These are phyloP conservation scores for Penicillium lagena DNA, from an alignment of 495 filamentous ascomycete species.

Conservation along the genomic window DNA sequence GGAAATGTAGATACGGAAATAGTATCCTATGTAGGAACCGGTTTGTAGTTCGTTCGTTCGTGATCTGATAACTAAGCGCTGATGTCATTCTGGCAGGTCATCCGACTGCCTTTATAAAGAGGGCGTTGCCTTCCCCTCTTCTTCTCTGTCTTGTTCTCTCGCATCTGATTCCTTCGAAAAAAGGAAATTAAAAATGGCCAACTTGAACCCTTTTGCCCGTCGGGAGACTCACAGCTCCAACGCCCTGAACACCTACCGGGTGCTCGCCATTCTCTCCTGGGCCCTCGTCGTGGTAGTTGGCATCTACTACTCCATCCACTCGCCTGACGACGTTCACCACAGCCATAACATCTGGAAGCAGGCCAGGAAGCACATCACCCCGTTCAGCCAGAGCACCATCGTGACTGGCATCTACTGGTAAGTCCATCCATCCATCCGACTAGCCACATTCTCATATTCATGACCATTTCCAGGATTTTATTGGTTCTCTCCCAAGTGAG, in stretches of 20 bases:
- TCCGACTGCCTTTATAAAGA: neutral
- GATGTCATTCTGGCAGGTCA: no score
- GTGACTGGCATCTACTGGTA: constrained; percentile 77
- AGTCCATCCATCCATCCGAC: neutral
- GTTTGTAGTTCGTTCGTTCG: no score
- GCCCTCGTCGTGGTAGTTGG: constrained; percentile 58
- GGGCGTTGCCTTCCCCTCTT: neutral
- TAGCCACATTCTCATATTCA: constrained; percentile 1
- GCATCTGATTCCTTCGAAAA: neutral
- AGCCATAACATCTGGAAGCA: constrained; percentile 61
- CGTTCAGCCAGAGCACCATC: constrained; percentile 66
- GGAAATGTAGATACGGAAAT: no score
- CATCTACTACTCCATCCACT: constrained; percentile 61
- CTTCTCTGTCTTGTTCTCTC: neutral
- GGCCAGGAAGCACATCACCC: constrained; percentile 56
- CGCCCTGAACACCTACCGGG: constrained; percentile 52
- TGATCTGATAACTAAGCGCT: no score
- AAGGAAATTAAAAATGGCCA: constrained; percentile 16
- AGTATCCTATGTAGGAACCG: no score
- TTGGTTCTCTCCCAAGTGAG: constrained; percentile 68
- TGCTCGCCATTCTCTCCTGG: constrained; percentile 67
- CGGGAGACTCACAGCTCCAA: constrained; percentile 51
- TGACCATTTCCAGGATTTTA: constrained; percentile 48
- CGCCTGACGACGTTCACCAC: constrained; percentile 53
- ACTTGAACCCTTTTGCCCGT: constrained; percentile 63